phyloP scores from a whole-genome alignment of 495 filamentous ascomycete species.

The Xylaria palmicola region DNA sequence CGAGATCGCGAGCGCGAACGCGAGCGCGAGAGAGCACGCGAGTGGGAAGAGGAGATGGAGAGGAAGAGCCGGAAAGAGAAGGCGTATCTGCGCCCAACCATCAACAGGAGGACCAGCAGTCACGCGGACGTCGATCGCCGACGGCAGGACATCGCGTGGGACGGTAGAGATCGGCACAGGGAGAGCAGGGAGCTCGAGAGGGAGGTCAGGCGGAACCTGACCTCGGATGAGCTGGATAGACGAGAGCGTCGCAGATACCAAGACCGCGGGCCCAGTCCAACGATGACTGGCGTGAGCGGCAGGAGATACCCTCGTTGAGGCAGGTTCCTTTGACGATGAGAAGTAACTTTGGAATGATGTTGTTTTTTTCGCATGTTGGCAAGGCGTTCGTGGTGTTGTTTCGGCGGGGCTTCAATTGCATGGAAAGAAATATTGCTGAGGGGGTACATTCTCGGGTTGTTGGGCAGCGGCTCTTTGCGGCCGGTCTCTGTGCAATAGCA shows the following conservation, averaged over 20 bases:
- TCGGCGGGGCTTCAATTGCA: not conserved
- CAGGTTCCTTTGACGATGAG: not conserved
- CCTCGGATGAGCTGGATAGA: conserved; percentile 26
- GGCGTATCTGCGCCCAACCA: conserved; percentile 29
- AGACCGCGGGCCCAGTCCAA: conserved; percentile 30
- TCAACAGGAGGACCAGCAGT: conserved; percentile 43
- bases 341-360: not conserved
- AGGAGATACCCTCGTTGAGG: conserved; percentile 35
- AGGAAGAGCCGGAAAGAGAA: conserved; percentile 27
- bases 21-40: conserved; percentile 17
- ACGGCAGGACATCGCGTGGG: conserved; percentile 29
- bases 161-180: conserved; percentile 25
- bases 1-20: conserved; percentile 24
- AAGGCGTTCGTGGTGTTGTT: conserved; percentile 4
- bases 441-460: not conserved
- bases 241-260: conserved; percentile 28
- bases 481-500: not conserved
- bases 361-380: conserved; percentile 1
- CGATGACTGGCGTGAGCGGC: conserved; percentile 36
- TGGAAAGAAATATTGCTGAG: not conserved
- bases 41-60: conserved; percentile 26
- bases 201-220: conserved; percentile 26
- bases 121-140: conserved; percentile 42
- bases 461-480: too few species aligned
- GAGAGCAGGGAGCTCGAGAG: conserved; percentile 32